Evolutionary conservation across 805 yeast genomes (phyloP).

Genomic region (Candida golubevii): DNA sequence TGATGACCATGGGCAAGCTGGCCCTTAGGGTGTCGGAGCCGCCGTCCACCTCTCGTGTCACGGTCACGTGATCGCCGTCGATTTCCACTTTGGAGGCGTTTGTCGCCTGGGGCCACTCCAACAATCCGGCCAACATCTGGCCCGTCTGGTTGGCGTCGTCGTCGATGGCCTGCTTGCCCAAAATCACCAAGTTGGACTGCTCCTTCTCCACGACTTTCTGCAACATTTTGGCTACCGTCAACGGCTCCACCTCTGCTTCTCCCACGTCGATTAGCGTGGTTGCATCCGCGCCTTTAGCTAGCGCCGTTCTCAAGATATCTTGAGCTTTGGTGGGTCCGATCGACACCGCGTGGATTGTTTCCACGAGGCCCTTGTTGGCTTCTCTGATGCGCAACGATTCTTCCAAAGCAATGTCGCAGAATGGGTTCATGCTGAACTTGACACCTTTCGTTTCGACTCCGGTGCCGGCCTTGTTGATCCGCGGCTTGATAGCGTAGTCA

Average conservation of each 20-base stretch:
- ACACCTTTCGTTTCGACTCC: slow-evolving; percentile 87
- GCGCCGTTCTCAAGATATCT: slow-evolving; percentile 81
- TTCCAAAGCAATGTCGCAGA: slow-evolving; percentile 96
- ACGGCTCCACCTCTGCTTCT: slow-evolving; percentile 73
- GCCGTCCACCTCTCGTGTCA: slow-evolving; percentile 92
- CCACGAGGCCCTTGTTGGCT: slow-evolving; percentile 61
- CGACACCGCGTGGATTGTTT: slow-evolving; percentile 83
- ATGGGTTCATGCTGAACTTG: slow-evolving; percentile 91
- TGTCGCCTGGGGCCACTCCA: slow-evolving; percentile 96
- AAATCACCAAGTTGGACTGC: slow-evolving; percentile 69
- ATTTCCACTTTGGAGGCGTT: slow-evolving; percentile 83
- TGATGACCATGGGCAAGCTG: slow-evolving; percentile 76
- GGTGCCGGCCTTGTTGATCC: slow-evolving; percentile 79
- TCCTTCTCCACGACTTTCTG: slow-evolving; percentile 67
- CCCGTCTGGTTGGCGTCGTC: slow-evolving; percentile 95
- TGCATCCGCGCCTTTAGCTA: slow-evolving; percentile 92
- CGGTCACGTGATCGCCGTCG: slow-evolving; percentile 53
- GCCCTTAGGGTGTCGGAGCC: slow-evolving; percentile 83
- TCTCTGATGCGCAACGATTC: slow-evolving; percentile 83
- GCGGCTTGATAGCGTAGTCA: slow-evolving; percentile 89
- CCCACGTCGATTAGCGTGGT: slow-evolving; percentile 80
- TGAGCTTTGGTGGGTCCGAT: slow-evolving; percentile 85
- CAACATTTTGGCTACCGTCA: slow-evolving; percentile 83
- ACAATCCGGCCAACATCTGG: slow-evolving; percentile 89
- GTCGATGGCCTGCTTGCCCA: slow-evolving; percentile 97